phyloP scores from a whole-genome alignment of 78 protist genomes.

The Capsaspora owczarzaki region DNA sequence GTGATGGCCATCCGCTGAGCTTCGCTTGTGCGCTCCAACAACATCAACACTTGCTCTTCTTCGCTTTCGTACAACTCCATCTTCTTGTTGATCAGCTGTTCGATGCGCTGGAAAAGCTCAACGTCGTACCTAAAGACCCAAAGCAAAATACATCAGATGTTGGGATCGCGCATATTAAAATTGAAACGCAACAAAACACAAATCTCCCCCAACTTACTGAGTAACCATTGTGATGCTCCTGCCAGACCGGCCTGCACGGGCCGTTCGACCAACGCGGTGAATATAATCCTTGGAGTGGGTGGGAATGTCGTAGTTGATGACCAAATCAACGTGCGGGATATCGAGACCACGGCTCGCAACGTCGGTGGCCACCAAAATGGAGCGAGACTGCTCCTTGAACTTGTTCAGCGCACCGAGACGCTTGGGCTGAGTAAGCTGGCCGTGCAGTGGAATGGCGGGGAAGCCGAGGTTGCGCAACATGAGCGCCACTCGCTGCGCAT shows the following conservation, averaged over 20 bases:
- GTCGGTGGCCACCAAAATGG: constrained; percentile 81
- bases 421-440: constrained; percentile 74
- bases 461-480: constrained; percentile 78
- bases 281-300: constrained; percentile 76
- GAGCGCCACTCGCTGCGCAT: constrained; percentile 17
- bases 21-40: constrained; percentile 62
- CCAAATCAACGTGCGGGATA: constrained; percentile 87
- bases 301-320: constrained; percentile 94
- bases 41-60: constrained; percentile 54
- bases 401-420: constrained; percentile 57
- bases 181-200: too few relatives aligned
- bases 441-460: constrained; percentile 85
- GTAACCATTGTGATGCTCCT: constrained; percentile 82
- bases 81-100: constrained; percentile 67
- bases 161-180: constrained; percentile 5
- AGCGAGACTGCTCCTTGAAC: constrained; percentile 24
- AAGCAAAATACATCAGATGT: not conserved
- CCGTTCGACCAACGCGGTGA: constrained; percentile 95
- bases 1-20: constrained; percentile 50
- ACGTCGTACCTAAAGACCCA: constrained; percentile 64
- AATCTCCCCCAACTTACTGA: constrained; percentile 64
- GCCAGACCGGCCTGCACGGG: constrained; percentile 94
- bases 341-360: constrained; percentile 91
- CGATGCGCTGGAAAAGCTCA: constrained; percentile 84
- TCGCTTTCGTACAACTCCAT: constrained; percentile 51